These are phyloP conservation scores for Trichoderma simmonsii DNA, from an alignment of 2,329 filamentous ascomycete species.

Conservation along the genomic window DNA sequence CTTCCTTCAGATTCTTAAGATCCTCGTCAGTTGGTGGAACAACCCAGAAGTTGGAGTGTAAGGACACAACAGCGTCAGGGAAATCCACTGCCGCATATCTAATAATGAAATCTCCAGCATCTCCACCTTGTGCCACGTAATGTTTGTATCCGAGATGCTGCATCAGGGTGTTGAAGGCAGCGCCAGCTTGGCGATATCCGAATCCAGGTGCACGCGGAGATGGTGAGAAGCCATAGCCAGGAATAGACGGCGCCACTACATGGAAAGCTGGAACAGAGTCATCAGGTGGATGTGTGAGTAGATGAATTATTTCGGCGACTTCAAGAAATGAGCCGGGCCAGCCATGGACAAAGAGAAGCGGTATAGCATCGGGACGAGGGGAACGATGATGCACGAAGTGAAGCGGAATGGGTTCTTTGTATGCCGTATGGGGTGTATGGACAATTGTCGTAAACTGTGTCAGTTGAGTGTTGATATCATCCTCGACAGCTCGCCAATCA, in stretches of 20 bases:
- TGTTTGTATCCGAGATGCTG: background rate
- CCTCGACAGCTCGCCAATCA: background rate
- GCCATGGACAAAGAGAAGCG: slow-evolving; percentile 64
- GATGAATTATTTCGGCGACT: slow-evolving; percentile 58
- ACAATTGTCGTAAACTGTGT: background rate
- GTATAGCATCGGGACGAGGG: slow-evolving; percentile 42
- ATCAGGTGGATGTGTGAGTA: slow-evolving; percentile 36
- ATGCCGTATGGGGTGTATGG: background rate
- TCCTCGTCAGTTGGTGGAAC: background rate
- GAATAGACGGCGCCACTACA: slow-evolving; percentile 56
- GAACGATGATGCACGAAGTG: background rate
- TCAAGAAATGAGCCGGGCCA: slow-evolving; percentile 71
- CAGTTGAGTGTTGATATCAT: background rate
- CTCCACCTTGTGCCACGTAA: background rate
- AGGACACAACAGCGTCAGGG: background rate
- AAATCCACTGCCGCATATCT: background rate
- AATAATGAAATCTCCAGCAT: background rate
- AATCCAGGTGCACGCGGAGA: background rate
- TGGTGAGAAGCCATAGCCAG: slow-evolving; percentile 46
- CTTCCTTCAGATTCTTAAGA: background rate
- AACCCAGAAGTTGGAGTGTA: background rate
- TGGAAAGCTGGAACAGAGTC: slow-evolving; percentile 44
- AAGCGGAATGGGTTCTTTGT: background rate
- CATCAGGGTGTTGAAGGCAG: background rate
- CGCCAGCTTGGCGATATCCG: background rate